Evolutionary conservation across 2,329 filamentous ascomycete genomes (phyloP), one percentile per base, ranked within the genome.

Genomic region (Xylariaceae sp.): DNA sequence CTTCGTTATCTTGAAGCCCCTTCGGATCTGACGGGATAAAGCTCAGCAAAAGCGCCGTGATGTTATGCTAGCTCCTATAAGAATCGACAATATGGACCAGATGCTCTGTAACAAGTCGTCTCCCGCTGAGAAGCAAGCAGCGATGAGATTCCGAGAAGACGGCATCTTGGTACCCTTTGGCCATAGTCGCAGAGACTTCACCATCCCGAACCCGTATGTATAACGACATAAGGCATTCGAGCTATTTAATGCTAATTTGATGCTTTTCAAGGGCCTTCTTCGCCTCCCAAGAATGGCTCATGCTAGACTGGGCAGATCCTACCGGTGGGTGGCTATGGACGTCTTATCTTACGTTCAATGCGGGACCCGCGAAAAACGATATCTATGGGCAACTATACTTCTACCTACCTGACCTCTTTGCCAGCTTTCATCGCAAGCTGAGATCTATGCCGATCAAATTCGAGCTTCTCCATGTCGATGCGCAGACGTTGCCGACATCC

Each of bases 121-220:
- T n/a, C 50, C 50, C 14, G 9, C 45, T 10, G 39, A 3, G 13
- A 50, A 45, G 33, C 28, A 57, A 11, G 45, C 36, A 9, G 44
- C 39, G 28, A 41, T 12, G 2, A 54, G 53, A 34, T 59, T 59
- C 39, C 44, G 42, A 3, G 12, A 48, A 2, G 56, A 59, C 19
- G 52, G 58, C 17, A 46, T 60, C 6, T 40, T 60, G 22, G 36
- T 57, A 9, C 58, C 58, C 1, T 60, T 59, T 16, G 48, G 56
- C 6, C 40, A 51, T 9, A 18, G 16, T 5, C 53, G 54, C 13
- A 22, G 45, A 7, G 47, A 28, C 1, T 60, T 57, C 18, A 47
- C 17, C 3, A 18, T 55, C 14, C 51, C 54, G 13, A 60, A 60
- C 28, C 54, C 54, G 54, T 60, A 19, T n/a, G 58, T 49, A 16